Base-by-base conservation (phyloP, 164 flowering plant species). In the Annona cherimola region DNA sequence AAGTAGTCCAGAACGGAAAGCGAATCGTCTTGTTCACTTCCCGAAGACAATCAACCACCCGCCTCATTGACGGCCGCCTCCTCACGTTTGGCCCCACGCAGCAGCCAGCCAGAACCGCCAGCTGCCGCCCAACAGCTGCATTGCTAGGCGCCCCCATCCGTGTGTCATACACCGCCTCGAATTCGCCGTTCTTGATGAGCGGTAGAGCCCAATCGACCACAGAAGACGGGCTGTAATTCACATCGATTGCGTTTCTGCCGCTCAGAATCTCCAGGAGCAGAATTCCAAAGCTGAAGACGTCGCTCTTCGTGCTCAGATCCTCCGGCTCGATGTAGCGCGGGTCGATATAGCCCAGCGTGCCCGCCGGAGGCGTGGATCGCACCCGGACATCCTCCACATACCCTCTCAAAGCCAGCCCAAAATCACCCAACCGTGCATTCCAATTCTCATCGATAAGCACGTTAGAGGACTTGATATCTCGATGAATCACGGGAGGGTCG, bases 391-490 rank as follows among this genome's bases (percentile, higher is more conserved):
- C 96, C 78, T 86, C 94, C 74, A 84, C 93, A 77, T 88, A 78
- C 61, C 90, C 90, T 61, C 92, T 84, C 73, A 94, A 67, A 0
- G 98, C 93, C 62, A 94, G 75, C 5, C 98, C 96, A 70, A 90
- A 92, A 69, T 94, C 98, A 1, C 93, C 88, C 42, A 94, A 73
- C 69, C 92, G 77, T 5, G 90, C 93, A 35, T 83, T 84, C 77
- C 82, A 76, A 3, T 75, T 67, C n/a, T 39, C 76, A 67, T 94
- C 98, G 46, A 94, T 78, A 41, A 94, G 70, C 1, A 94, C 79
- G 71, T 92, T 94, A 0, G 95, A 87, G 0, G 98, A 94, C 73
- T 94, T 94, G 1, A 94, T 87, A 72, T 94, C 98, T 39, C 96
- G 76, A 76, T 92, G 98, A n/a, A 90, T 94, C 7, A 92, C 89